Evolutionary conservation across 805 yeast species (phyloP), one percentile per base, ranked within the genome.

Genomic region (Starmera quercuum): DNA sequence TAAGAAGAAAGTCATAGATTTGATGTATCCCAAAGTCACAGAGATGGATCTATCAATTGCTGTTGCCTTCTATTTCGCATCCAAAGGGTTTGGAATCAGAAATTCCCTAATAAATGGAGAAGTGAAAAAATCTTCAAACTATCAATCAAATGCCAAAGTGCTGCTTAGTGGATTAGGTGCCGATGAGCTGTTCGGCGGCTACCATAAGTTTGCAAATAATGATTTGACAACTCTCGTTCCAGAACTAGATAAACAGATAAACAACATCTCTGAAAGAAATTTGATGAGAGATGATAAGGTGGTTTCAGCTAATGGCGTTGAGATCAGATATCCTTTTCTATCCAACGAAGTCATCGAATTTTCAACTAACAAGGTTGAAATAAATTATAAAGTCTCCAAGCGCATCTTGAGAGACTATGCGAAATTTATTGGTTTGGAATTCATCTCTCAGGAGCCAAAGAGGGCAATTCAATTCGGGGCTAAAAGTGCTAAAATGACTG

Each of bases 401-500:
- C 61, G 57, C 40, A 56, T 82, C 1, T 58, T 92, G 27, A 58
- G 97, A 31, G 56, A 61, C 31, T 49, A 83, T 7, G 96, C 97
- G 0, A 43, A 42, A 0, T 53, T 46, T 1, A 43, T 80, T 14
- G 71, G 68, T 0, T 51, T 85, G 22, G 52, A 42, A 0, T 68
- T 66, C 53, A 92, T 87, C 0, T 60, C 75, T 13, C 62, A 65
- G 16, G 97, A 92, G 51, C 75, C 82, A 2, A 92, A 92, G 52
- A 66, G 99, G 30, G 99, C 99, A 0, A 87, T 92, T 39, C 98
- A 92, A 52, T 92, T 92, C 56, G 99, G 99, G 0, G 84, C 97
- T 0, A 78, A 83, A 42, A 81, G 95, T 51, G 98, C 99, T 1
- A 94, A 90, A 56, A 76, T 92, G 80, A 67, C 76, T 4, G 90